Conservation (phyloP, 2,329 filamentous ascomycete genomes). For the Cercospora zeina region DNA sequence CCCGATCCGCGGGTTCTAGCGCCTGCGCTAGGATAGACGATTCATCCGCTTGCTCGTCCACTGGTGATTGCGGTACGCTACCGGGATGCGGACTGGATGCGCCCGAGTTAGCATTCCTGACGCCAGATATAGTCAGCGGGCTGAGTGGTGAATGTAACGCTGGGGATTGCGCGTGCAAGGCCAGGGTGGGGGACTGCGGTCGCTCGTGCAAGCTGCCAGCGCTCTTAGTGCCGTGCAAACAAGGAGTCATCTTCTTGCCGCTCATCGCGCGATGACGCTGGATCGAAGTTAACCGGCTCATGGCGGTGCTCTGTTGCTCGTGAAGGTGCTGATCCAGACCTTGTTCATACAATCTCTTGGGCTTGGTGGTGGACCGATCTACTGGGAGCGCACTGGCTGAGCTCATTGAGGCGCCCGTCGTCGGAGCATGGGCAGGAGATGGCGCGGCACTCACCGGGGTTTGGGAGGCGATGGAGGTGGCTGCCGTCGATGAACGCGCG, state of each 20-base stretch:
- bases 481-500: slow-evolving; percentile 77
- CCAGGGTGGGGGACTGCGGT: slow-evolving; percentile 35
- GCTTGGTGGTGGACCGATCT: slow-evolving; percentile 68
- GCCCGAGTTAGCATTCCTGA: slow-evolving; percentile 40
- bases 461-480: slow-evolving; percentile 84
- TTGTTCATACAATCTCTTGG: slow-evolving; percentile 78
- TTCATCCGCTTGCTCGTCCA: slow-evolving; percentile 68
- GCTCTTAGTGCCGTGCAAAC: slow-evolving; percentile 50
- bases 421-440: slow-evolving; percentile 55
- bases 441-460: slow-evolving; percentile 42
- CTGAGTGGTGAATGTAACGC: slow-evolving; percentile 42
- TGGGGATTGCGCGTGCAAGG: slow-evolving; percentile 45
- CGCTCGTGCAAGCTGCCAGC: slow-evolving; percentile 65
- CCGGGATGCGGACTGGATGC: slow-evolving; percentile 44
- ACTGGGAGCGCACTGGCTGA: slow-evolving; percentile 39
- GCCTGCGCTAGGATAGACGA: slow-evolving; percentile 59
- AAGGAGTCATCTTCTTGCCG: slow-evolving; percentile 51
- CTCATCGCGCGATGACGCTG: slow-evolving; percentile 61
- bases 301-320: slow-evolving; percentile 73
- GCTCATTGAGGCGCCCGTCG: slow-evolving; percentile 37
- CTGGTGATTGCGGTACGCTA: slow-evolving; percentile 49
- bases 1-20: slow-evolving; percentile 72
- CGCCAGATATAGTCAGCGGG: slow-evolving; percentile 41
- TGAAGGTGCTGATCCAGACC: slow-evolving; percentile 76
- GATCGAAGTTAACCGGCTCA: slow-evolving; percentile 78